Evolutionary conservation across 2,329 filamentous ascomycete species (phyloP).

Genomic region (Nannizzia gypsea): DNA sequence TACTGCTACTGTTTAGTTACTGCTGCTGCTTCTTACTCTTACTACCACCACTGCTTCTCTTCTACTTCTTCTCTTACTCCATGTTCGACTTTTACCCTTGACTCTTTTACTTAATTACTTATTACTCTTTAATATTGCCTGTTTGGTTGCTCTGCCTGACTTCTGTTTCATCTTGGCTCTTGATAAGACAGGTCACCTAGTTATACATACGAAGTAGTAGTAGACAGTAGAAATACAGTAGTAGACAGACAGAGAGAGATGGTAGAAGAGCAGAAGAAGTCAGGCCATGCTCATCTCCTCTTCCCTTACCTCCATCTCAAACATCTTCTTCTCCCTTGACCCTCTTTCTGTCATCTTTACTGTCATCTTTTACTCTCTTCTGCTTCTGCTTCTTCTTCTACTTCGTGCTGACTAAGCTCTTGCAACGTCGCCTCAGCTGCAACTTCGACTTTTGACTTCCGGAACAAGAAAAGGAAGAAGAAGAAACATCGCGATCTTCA

Average conservation of each 20-base stretch:
- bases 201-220: too few relatives aligned
- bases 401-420: background rate
- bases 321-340: background rate
- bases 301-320: background rate
- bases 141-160: too few relatives aligned
- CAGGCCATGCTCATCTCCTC: background rate
- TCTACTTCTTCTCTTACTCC: too few relatives aligned
- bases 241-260: background rate
- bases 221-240: background rate
- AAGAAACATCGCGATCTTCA: background rate
- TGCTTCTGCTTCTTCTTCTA: background rate
- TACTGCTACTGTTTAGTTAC: too few relatives aligned
- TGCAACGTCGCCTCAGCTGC: conserved; percentile 4
- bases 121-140: too few relatives aligned
- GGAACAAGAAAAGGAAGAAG: too few relatives aligned
- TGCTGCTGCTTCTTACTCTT: too few relatives aligned
- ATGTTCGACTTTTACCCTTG: too few relatives aligned
- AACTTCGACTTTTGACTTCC: background rate
- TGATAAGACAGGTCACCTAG: too few relatives aligned
- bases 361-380: background rate
- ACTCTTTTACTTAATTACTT: too few relatives aligned
- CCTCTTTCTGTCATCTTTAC: background rate
- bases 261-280: background rate
- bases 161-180: too few relatives aligned
- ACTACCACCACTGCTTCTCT: too few relatives aligned